Evolutionary conservation across 2,329 filamentous ascomycete genomes (phyloP).

Genomic region (Colletotrichum gloeosporioides): DNA sequence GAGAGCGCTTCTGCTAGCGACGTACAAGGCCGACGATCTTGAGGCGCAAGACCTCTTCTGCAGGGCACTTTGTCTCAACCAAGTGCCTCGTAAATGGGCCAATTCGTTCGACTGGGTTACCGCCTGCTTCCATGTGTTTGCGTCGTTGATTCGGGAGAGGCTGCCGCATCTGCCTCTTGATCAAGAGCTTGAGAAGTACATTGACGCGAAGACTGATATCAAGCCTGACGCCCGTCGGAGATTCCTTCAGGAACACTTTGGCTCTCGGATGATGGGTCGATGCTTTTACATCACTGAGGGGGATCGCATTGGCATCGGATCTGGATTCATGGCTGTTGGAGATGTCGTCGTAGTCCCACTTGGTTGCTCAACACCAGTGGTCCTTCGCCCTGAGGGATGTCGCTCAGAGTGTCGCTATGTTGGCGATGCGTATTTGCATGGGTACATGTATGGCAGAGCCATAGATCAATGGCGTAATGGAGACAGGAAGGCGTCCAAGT

Average conservation of each 20-base stretch:
- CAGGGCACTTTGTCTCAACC: conserved; percentile 31
- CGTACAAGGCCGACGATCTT: not conserved
- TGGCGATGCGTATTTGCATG: conserved; percentile 38
- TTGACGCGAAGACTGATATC: not conserved
- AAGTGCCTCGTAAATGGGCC: conserved; percentile 20
- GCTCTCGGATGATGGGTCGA: conserved; percentile 25
- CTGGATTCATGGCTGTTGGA: conserved; percentile 31
- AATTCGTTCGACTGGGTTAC: conserved; percentile 23
- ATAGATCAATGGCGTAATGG: conserved; percentile 35
- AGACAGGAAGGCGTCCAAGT: conserved; percentile 47
- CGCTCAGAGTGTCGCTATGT: conserved; percentile 33
- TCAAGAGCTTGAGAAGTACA: conserved; percentile 11
- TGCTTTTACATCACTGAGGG: conserved; percentile 27
- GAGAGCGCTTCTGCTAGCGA: conserved; percentile 30
- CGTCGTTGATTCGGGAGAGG: conserved; percentile 19
- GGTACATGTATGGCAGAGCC: conserved; percentile 38
- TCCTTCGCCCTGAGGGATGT: conserved; percentile 30
- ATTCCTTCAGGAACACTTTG: conserved; percentile 25
- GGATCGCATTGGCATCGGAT: conserved; percentile 34
- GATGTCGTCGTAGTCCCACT: conserved; percentile 38
- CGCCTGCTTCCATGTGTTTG: conserved; percentile 26
- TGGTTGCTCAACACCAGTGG: conserved; percentile 38
- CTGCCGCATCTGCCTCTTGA: conserved; percentile 24
- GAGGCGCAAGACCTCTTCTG: conserved; percentile 32
- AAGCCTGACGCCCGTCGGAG: not conserved